Percentiles rank a stretch among this genome's conserved stretches.
phyloP scores from a whole-genome alignment of 306 rosid species.

The Gillenia trifoliata region DNA sequence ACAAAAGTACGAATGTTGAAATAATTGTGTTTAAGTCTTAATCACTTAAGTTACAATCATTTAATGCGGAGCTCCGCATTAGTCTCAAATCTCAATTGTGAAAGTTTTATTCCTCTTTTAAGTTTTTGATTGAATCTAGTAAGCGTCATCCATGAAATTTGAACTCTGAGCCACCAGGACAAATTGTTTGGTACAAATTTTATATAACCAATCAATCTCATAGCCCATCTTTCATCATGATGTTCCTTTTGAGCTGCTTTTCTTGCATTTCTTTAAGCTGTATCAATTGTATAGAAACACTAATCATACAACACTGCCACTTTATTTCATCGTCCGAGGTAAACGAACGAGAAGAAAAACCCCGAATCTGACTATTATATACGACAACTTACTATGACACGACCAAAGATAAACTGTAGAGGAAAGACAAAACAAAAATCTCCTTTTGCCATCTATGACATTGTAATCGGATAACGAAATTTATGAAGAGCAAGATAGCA shows the following conservation, averaged over 20 bases:
- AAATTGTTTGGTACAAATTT: too few species aligned
- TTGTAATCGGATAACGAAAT: conserved; percentile 1
- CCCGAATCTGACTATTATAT: conserved; percentile 25
- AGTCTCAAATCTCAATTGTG: neutral
- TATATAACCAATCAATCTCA: too few species aligned
- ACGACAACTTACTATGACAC: conserved; percentile 5
- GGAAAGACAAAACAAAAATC: neutral
- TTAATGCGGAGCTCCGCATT: too few species aligned
- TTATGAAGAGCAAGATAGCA: conserved; percentile 99
- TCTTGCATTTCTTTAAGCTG: neutral
- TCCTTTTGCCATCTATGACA: conserved; percentile 16
- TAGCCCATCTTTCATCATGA: neutral
- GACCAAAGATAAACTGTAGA: neutral
- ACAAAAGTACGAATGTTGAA: too few species aligned
- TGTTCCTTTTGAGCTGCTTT: neutral
- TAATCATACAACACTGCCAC: conserved; percentile 1
- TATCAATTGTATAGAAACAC: neutral
- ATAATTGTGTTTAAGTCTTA: too few species aligned
- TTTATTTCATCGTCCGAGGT: neutral
- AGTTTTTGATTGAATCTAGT: too few species aligned
- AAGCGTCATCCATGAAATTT: too few species aligned
- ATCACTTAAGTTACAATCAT: neutral
- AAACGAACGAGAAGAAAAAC: neutral
- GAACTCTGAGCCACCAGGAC: neutral
- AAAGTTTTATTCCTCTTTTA: neutral